Evolutionary conservation across 179 eudicot species (phyloP), one percentile per base, ranked within the genome.

Genomic region (Beta lomatogona): DNA sequence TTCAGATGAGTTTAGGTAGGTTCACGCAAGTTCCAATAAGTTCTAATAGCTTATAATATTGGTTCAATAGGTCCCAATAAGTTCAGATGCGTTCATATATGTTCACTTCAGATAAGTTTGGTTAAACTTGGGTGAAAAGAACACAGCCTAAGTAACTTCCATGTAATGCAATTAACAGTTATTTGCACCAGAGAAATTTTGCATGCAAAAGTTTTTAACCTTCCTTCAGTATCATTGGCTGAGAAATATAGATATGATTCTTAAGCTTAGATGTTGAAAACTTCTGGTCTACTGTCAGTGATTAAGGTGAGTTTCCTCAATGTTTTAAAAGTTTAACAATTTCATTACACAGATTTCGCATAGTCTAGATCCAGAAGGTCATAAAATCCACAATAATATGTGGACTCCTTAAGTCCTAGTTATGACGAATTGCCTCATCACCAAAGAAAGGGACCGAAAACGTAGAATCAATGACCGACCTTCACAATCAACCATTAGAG

Each of bases 401-500:
- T 41, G 44, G 64, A 21, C 3, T 76, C 53, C 53, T 52, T 53
- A 68, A 28, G 41, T 76, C 60, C 53, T 52, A 72, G 41, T 59
- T 25, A 78, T 55, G 9, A 21, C 45, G 28, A 66, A 73, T 65
- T 66, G 50, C 50, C 68, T 81, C 66, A 70, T 71, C 77, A 53
- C 60, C 66, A 72, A 81, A 44, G 36, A 63, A 74, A 78, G 21
- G 45, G 18, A 71, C 57, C 31, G 52, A 28, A 9, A 46, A 81
- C 41, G 48, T 28, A 52, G 58, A 77, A 54, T 53, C 74, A 80
- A 71, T 81, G 79, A 72, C 61, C 36, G 44, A 55, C 55, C 46
- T 79, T 69, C 68, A 79, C 67, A 21, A 61, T 69, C 77, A 81
- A 75, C 67, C 61, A 80, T 52, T 73, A 74, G 41, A 64, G 67